Evolutionary conservation across 768 basidiomycete genomes (phyloP).

Genomic region (Psilocybe tampanensis): DNA sequence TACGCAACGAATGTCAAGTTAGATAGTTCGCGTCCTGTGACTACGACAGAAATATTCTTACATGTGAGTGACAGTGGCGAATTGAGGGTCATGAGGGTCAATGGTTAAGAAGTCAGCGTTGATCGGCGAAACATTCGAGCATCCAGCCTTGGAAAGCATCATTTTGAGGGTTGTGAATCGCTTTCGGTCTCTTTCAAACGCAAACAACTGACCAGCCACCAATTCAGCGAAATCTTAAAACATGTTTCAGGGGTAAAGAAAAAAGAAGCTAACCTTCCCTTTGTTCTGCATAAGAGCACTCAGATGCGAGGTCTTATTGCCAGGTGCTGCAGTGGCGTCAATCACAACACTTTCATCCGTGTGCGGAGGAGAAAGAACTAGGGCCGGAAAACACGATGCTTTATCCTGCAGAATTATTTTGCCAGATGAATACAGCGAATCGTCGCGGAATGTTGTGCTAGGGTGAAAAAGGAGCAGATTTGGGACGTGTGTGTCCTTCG

Average conservation of each 20-base stretch:
- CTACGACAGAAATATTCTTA: conserved; percentile 37
- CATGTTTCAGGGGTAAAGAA: neutral
- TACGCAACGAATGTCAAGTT: conserved; percentile 28
- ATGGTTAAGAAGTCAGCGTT: conserved; percentile 83
- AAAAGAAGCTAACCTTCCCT: conserved; percentile 62
- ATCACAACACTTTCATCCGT: conserved; percentile 62
- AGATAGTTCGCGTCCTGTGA: neutral
- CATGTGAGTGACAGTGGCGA: conserved; percentile 81
- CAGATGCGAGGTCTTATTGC: conserved; percentile 96
- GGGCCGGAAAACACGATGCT: conserved; percentile 95
- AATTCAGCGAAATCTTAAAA: neutral
- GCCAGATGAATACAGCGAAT: conserved; percentile 72
- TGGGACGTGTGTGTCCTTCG: conserved; percentile 78
- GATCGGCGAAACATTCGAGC: conserved; percentile 75
- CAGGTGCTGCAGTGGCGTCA: conserved; percentile 95
- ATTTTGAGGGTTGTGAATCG: conserved; percentile 81
- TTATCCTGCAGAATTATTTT: conserved; percentile 96
- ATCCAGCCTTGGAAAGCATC: conserved; percentile 87
- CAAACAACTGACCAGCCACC: conserved; percentile 57
- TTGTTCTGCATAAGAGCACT: conserved; percentile 84
- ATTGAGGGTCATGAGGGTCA: conserved; percentile 69
- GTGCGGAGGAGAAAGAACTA: conserved; percentile 76
- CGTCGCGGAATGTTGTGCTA: conserved; percentile 63
- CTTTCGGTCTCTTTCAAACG: conserved; percentile 85
- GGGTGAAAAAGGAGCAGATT: conserved; percentile 82